Evolutionary conservation across 345 rosid genomes (phyloP), one percentile per base, ranked within the genome.

Genomic region (Durio zibethinus): DNA sequence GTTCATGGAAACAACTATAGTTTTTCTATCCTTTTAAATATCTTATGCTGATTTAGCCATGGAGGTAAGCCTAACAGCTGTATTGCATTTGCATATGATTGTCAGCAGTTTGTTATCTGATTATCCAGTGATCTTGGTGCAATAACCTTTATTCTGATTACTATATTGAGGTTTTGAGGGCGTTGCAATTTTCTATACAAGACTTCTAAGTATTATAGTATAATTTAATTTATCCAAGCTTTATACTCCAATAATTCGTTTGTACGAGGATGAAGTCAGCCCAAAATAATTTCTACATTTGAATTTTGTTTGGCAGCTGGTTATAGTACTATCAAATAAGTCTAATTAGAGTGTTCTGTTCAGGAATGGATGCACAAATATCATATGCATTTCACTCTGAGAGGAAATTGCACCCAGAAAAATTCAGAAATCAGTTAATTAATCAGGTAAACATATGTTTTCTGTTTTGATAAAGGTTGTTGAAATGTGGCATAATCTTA

Each of bases 351-450:
- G 36, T 25, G 68, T 43, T 50, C 40, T 83, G 40, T 73, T 38
- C 86, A 91, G 95, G 95, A 77, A 87, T 91, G 90, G 95, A 91
- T 84, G 91, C 95, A 71, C 95, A 89, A 84, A 83, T 91, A 66
- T 91, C 95, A 67, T 87, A 89, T 72, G 89, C 93, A 68, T 91
- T 91, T 84, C 95, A 91, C 82, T 82, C 89, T 15, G 90, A 88
- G 81, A 83, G 95, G 79, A 91, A 89, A 82, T 64, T 79, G 60
- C 87, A 88, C 74, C 93, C 95, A 27, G 93, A 87, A 69, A 91
- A 88, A 69, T 91, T 91, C 78, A 90, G 80, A 72, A 91, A 88
- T 78, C 95, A 91, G 82, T 79, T 91, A 35, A 75, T 60, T 62
- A 89, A 89, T 85, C 95, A 91, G 93, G 91, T 89, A 81, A 25